A percentile compares a stretch with the other conserved stretches of the same genome.
Evolutionary conservation across 1,284 basidiomycete species (phyloP).

Genomic region (Sanghuangporus sanghuang): DNA sequence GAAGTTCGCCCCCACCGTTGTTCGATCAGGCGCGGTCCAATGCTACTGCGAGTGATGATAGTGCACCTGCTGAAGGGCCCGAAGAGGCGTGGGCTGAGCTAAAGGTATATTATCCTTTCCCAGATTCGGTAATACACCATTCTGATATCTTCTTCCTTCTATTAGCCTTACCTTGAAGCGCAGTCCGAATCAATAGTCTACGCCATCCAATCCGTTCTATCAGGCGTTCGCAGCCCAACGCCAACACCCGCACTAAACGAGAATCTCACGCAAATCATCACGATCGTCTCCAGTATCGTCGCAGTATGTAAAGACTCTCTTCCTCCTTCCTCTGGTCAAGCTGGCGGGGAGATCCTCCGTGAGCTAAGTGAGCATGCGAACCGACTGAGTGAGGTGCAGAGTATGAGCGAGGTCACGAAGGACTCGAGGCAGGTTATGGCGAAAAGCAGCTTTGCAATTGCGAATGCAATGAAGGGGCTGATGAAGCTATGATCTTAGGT

Average conservation of each 20-base stretch:
- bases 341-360: constrained; percentile 75
- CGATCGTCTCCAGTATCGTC: constrained; percentile 95
- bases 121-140: not conserved
- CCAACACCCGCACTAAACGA: constrained; percentile 85
- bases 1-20: constrained; percentile 67
- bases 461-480: constrained; percentile 88
- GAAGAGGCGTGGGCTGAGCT: constrained; percentile 82
- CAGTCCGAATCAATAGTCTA: constrained; percentile 96
- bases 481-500: constrained; percentile 53
- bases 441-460: constrained; percentile 87
- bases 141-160: not conserved
- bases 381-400: constrained; percentile 87
- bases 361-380: constrained; percentile 91
- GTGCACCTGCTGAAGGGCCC: constrained; percentile 53
- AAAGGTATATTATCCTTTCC: constrained; percentile 45
- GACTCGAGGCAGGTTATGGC: constrained; percentile 90
- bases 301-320: constrained; percentile 92
- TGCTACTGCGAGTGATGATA: constrained; percentile 52
- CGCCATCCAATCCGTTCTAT: constrained; percentile 93
- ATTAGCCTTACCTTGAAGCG: constrained; percentile 91
- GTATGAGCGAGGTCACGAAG: constrained; percentile 72
- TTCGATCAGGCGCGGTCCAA: constrained; percentile 49
- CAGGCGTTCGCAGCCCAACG: constrained; percentile 90
- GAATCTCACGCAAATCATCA: constrained; percentile 95
- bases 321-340: constrained; percentile 54